Base-by-base conservation (phyloP, 1,139 yeast species). In the Hyphopichia buzzinii region DNA sequence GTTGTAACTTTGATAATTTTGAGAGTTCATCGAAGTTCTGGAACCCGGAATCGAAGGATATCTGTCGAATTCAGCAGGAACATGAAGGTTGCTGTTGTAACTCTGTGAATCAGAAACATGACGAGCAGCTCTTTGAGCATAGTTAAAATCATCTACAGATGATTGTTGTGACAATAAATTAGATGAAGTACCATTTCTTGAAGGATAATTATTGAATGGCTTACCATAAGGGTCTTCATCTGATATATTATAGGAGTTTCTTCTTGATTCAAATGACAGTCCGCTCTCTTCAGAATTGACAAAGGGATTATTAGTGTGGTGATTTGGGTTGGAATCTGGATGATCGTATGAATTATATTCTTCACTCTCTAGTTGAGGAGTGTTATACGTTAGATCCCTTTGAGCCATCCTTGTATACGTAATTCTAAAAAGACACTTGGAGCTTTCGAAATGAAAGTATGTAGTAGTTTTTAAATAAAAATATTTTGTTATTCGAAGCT, bases 11-110 rank as follows among this genome's bases (percentile, higher is more conserved):
- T 25, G 16, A 15, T 30, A 26, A n/a, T 13, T 6, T n/a, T 29
- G 29, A 12, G 34, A 30, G 19, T 24, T 33, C 29, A 28, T 15
- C 2, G 36, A 33, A 17, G 27, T 58, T 33, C 68, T 52, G 14
- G 67, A 57, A 16, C 65, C 64, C 4, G 62, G 64, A 41, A 67
- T 46, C 7, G 63, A 50, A 3, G 77, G 77, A 40, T 72, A 72
- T 43, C 78, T 57, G 46, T 72, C 77, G 43, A 54, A 71, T 39
- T 65, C 72, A 1, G 73, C 63, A 5, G 77, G 74, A 2, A 32
- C 23, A 7, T 24, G 26, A 11, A 41, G 35, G 3, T 36, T 25
- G 16, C 15, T 19, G 14, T 29, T 19, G 7, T 14, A 19, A 17
- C 14, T 29, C 4, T 31, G 36, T 3, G 36, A 28, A 26, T 37